phyloP scores from a whole-genome alignment of 164 flowering plant species.

The Berberis thunbergii region DNA sequence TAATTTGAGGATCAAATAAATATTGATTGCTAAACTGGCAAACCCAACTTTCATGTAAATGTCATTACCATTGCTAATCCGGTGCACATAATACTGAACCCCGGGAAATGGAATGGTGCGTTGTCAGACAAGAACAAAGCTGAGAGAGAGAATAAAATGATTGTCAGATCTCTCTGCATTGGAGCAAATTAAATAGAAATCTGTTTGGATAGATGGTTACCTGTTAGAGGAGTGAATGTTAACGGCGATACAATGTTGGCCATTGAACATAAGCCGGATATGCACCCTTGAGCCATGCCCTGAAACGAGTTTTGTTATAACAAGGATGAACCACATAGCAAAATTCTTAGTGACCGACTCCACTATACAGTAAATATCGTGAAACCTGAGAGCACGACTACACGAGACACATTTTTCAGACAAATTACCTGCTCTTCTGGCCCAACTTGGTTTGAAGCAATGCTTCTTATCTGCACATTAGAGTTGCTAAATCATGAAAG shows the following conservation, averaged over 20 bases:
- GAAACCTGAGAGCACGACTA: too few species aligned
- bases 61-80: conserved; percentile 53
- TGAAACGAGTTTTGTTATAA: conserved; percentile 15
- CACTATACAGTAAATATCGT: too few species aligned
- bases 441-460: conserved; percentile 81
- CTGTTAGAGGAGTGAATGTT: conserved; percentile 78
- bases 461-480: conserved; percentile 59
- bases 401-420: too few species aligned
- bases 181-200: background rate
- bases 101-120: conserved; percentile 48
- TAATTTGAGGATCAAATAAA: background rate
- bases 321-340: background rate
- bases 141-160: conserved; percentile 9
- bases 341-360: background rate
- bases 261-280: conserved; percentile 70
- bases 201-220: conserved; percentile 18
- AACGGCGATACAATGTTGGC: conserved; percentile 71
- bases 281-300: conserved; percentile 96
- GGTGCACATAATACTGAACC: conserved; percentile 43
- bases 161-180: conserved; percentile 2
- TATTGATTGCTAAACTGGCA: background rate
- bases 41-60: background rate
- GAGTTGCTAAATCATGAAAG: background rate
- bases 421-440: conserved; percentile 67
- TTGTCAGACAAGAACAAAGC: conserved; percentile 40